Percentiles rank a stretch among this genome's conserved stretches.
These are phyloP conservation scores for Martiniozyma asiatica DNA, from an alignment of 1,139 yeast genomes.

Conservation along the genomic window DNA sequence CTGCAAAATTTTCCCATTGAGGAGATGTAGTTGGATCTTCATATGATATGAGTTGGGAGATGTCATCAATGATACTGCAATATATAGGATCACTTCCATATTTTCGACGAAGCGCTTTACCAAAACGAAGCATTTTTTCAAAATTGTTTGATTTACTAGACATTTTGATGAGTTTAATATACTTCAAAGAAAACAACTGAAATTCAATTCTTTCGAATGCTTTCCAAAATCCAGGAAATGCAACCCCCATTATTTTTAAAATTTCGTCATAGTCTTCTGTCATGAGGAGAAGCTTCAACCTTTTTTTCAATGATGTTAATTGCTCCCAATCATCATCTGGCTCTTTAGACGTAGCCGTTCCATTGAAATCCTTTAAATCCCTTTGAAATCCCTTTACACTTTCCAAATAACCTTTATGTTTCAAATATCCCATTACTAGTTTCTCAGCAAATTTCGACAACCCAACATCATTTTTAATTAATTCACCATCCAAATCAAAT, in stretches of 20 bases:
- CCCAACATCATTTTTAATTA: constrained; percentile 21
- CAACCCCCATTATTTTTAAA: constrained; percentile 10
- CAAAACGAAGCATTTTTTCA: constrained; percentile 33
- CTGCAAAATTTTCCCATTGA: constrained; percentile 25
- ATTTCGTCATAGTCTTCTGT: constrained; percentile 13
- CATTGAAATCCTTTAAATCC: constrained; percentile 29
- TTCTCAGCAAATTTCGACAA: constrained; percentile 35
- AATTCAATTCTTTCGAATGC: constrained; percentile 36
- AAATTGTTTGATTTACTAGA: constrained; percentile 24
- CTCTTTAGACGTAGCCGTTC: too few relatives aligned
- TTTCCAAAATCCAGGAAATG: constrained; percentile 30
- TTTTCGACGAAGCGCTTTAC: constrained; percentile 23
- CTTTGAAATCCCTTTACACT: constrained; percentile 51
- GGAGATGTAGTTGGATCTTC: constrained; percentile 29
- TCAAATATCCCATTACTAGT: constrained; percentile 56
- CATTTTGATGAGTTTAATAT: constrained; percentile 36
- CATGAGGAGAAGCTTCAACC: constrained; percentile 8
- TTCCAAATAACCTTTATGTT: constrained; percentile 61
- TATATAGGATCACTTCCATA: constrained; percentile 1
- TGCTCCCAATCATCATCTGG: constrained; percentile 1
- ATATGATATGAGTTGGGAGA: constrained; percentile 42
- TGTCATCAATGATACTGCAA: constrained; percentile 27
- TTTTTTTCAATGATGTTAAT: constrained; percentile 8
- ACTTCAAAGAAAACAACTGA: constrained; percentile 39
- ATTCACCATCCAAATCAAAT: constrained; percentile 6